Conservation (phyloP, 225 moss, liverwort and hornwort species). For the Climacium dendroides region DNA sequence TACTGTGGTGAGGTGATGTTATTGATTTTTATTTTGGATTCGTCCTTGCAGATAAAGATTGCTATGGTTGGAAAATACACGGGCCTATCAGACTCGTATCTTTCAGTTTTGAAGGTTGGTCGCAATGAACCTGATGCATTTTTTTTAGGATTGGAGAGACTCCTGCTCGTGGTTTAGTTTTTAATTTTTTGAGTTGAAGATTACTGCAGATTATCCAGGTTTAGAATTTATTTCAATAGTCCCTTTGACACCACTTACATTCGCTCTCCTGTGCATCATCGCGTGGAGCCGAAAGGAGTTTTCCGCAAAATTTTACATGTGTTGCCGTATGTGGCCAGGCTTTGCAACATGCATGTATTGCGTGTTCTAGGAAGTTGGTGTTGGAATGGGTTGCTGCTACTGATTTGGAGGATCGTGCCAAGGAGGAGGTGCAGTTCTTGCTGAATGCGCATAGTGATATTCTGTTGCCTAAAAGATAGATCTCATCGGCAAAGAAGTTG, state of each 20-base stretch:
- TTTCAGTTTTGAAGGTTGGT: slow-evolving; percentile 75
- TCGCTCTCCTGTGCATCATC: not conserved
- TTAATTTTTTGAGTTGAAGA: not conserved
- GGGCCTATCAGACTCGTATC: slow-evolving; percentile 80
- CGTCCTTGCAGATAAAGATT: slow-evolving; percentile 63
- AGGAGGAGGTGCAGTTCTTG: slow-evolving; percentile 26
- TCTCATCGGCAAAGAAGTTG: not conserved
- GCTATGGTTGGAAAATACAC: slow-evolving; percentile 98
- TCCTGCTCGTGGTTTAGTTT: not conserved
- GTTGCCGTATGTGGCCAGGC: slow-evolving; percentile 36
- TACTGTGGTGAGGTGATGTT: not conserved
- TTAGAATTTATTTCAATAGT: not conserved
- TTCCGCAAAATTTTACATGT: not conserved
- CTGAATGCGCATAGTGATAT: not conserved
- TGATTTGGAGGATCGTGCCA: slow-evolving; percentile 67
- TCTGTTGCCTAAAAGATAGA: not conserved
- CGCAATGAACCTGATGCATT: not conserved
- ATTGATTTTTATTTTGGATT: not conserved
- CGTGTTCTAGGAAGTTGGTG: slow-evolving; percentile 74
- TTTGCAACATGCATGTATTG: slow-evolving; percentile 83
- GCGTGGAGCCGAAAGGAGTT: not conserved
- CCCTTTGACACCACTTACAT: not conserved
- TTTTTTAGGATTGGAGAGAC: not conserved
- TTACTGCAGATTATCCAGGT: not conserved
- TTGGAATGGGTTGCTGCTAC: slow-evolving; percentile 85